A percentile compares a stretch with the other conserved stretches of the same genome.
Evolutionary conservation across 805 yeast genomes (phyloP).

Genomic region (Wickerhamiella kazuoi): DNA sequence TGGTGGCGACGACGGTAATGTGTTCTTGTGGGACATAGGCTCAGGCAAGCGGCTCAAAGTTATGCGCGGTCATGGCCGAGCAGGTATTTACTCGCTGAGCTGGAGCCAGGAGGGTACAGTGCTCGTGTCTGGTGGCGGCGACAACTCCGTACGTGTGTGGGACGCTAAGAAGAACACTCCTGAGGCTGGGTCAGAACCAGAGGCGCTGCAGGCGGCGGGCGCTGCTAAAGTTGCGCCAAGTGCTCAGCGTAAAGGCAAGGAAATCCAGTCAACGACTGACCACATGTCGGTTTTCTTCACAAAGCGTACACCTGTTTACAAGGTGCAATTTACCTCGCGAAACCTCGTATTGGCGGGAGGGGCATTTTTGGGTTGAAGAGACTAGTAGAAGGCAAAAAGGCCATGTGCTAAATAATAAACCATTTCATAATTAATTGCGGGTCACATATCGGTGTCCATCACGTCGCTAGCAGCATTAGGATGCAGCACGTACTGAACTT

Average conservation of each 20-base stretch:
- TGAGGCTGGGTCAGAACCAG: slow-evolving; percentile 70
- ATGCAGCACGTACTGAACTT: slow-evolving; percentile 19
- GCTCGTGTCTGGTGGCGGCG: slow-evolving; percentile 82
- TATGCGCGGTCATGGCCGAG: slow-evolving; percentile 88
- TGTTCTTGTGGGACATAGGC: slow-evolving; percentile 87
- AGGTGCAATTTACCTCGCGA: slow-evolving; percentile 78
- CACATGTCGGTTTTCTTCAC: slow-evolving; percentile 89
- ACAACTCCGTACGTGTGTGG: slow-evolving; percentile 89
- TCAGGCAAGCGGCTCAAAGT: slow-evolving; percentile 74
- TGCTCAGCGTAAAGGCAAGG: slow-evolving; percentile 31
- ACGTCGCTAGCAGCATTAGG: slow-evolving; percentile 14
- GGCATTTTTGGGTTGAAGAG: slow-evolving; percentile 36
- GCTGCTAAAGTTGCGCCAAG: slow-evolving; percentile 8
- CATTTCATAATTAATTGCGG: neutral
- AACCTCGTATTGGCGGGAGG: slow-evolving; percentile 90
- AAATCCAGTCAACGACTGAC: slow-evolving; percentile 68
- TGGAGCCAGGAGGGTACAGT: slow-evolving; percentile 81
- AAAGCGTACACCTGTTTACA: slow-evolving; percentile 83
- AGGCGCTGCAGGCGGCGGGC: slow-evolving; percentile 31
- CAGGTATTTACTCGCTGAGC: slow-evolving; percentile 66
- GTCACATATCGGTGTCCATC: neutral
- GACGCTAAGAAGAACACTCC: slow-evolving; percentile 73
- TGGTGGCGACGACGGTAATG: slow-evolving; percentile 82
- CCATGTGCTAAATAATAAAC: too few relatives aligned
- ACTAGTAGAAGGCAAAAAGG: too few relatives aligned